Percentiles rank a stretch among this genome's conserved stretches.
phyloP scores from a whole-genome alignment of 2,329 filamentous ascomycete genomes.

The Ceratocystis destructans region DNA sequence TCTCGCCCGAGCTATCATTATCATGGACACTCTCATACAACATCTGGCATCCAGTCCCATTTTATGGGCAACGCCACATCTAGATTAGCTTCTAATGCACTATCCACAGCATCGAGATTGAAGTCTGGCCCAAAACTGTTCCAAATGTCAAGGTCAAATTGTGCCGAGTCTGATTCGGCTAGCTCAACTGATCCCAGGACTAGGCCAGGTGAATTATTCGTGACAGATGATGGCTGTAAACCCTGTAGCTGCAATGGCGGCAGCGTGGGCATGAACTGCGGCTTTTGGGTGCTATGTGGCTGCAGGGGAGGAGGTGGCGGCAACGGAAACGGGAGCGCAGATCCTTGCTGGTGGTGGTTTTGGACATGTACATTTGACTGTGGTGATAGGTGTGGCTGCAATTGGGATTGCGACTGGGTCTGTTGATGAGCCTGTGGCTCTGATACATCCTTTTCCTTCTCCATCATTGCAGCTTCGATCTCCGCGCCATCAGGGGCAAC shows the following conservation, averaged over 20 bases:
- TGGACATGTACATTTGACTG: background rate
- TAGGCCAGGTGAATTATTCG: slow-evolving; percentile 8
- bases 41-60: slow-evolving; percentile 34
- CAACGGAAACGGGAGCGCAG: background rate
- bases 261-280: background rate
- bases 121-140: slow-evolving; percentile 38
- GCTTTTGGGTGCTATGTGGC: background rate
- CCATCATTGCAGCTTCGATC: slow-evolving; percentile 25
- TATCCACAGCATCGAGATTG: slow-evolving; percentile 40
- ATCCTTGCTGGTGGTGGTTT: background rate
- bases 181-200: background rate
- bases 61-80: slow-evolving; percentile 41
- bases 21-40: slow-evolving; percentile 22
- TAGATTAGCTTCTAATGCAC: slow-evolving; percentile 40
- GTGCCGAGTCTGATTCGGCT: slow-evolving; percentile 5
- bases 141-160: slow-evolving; percentile 18
- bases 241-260: background rate
- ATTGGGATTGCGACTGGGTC: background rate
- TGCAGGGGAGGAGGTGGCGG: background rate
- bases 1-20: background rate
- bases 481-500: slow-evolving; percentile 35
- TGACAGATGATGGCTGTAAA: background rate
- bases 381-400: background rate
- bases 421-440: background rate
- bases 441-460: background rate